Evolutionary conservation across 2,329 filamentous ascomycete genomes (phyloP).

Genomic region (Phoma herbarum): DNA sequence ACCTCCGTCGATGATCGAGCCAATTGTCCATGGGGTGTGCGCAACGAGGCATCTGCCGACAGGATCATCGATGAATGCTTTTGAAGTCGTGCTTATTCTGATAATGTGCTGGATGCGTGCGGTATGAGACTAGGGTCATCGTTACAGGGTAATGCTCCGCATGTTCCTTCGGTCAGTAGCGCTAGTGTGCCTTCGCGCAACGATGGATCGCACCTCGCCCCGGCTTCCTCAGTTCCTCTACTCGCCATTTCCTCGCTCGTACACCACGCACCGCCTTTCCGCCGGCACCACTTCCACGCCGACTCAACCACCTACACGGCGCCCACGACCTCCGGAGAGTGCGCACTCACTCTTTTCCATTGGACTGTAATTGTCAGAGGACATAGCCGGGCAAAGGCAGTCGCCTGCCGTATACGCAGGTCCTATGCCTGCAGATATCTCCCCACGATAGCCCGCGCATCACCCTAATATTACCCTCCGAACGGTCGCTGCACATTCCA

Average conservation of each 20-base stretch:
- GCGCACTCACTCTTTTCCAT: conserved; percentile 7
- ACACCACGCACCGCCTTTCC: conserved; percentile 8
- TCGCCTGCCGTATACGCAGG: conserved; percentile 34
- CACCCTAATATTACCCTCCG: conserved; percentile 19
- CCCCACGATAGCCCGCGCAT: conserved; percentile 39
- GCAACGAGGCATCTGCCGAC: neutral
- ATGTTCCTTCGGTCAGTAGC: conserved; percentile 20
- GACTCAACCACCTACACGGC: conserved; percentile 4
- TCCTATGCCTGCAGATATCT: conserved; percentile 47
- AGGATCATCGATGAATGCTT: neutral
- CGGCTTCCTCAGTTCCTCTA: conserved; percentile 15
- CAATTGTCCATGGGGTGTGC: neutral
- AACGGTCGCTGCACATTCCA: conserved; percentile 14
- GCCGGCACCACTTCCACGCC: conserved; percentile 17
- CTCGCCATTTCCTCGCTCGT: conserved; percentile 18
- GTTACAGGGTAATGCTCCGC: conserved; percentile 21
- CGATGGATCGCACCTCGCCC: conserved; percentile 17
- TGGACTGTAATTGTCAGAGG: conserved; percentile 6
- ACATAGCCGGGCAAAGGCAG: conserved; percentile 26
- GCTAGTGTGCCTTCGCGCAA: conserved; percentile 18
- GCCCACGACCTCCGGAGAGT: neutral
- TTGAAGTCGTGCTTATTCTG: neutral
- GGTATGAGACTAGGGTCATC: conserved; percentile 3
- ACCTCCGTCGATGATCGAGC: neutral
- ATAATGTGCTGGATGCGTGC: conserved; percentile 5